These are phyloP conservation scores for Ustilago shanxiensis DNA, from an alignment of 1,284 basidiomycete species.

Conservation along the genomic window DNA sequence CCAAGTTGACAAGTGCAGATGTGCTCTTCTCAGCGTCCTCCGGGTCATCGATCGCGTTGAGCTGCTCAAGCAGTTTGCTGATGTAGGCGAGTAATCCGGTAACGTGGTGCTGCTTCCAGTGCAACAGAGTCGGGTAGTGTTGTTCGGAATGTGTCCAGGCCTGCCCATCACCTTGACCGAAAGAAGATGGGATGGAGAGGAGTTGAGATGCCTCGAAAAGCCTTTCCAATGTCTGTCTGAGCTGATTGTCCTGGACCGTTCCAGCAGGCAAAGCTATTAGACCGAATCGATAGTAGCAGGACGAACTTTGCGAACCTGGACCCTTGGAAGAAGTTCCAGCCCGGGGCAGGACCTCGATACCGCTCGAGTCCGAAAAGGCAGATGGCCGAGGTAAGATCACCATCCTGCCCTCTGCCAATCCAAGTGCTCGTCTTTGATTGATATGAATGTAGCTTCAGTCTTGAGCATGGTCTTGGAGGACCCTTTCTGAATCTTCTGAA, in stretches of 20 bases:
- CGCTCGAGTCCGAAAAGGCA: neutral
- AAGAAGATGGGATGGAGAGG: constrained; percentile 21
- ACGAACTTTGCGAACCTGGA: neutral
- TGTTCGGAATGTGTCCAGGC: constrained; percentile 31
- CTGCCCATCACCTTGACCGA: constrained; percentile 30
- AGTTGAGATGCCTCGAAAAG: constrained; percentile 9
- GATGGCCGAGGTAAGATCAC: constrained; percentile 17
- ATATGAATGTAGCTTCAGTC: neutral
- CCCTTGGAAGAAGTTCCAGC: neutral
- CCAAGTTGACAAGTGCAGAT: constrained; percentile 6
- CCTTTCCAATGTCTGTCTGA: neutral
- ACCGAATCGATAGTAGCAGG: constrained; percentile 25
- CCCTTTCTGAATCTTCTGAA: constrained; percentile 6
- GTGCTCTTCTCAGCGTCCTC: neutral
- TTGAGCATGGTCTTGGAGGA: neutral
- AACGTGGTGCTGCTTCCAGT: constrained; percentile 36
- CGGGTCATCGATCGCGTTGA: neutral
- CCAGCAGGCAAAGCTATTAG: constrained; percentile 7
- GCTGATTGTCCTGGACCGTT: neutral
- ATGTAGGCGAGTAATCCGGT: constrained; percentile 14
- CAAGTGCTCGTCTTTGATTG: too few relatives aligned
- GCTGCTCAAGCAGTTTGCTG: neutral
- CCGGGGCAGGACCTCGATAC: constrained; percentile 7
- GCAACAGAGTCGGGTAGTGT: constrained; percentile 25
- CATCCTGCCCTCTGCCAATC: constrained; percentile 9